Conservation (phyloP, 345 rosid genomes). For the Arabis alpina region DNA sequence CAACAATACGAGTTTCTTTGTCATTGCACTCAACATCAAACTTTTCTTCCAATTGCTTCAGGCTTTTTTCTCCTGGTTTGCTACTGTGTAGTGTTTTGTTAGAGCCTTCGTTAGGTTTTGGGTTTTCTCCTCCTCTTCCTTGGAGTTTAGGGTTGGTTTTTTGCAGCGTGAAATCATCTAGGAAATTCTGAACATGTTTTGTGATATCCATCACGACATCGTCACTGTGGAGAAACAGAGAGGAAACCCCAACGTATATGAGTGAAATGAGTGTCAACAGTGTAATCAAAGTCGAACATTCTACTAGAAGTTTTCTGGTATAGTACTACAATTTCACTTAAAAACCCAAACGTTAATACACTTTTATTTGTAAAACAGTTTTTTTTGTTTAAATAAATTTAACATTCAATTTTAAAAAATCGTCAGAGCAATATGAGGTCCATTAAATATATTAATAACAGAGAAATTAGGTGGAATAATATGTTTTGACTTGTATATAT, state of each 20-base stretch:
- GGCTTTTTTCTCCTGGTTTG: neutral
- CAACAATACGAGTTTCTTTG: conserved; percentile 3
- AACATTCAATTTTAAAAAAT: too few relatives aligned
- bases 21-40: neutral
- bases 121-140: neutral
- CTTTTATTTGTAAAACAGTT: too few relatives aligned
- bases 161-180: neutral
- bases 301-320: too few relatives aligned
- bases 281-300: neutral
- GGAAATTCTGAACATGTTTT: neutral
- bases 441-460: too few relatives aligned
- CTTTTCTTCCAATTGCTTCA: neutral
- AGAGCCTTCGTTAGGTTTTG: conserved; percentile 2
- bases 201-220: neutral
- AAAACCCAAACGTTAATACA: too few relatives aligned
- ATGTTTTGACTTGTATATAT: too few relatives aligned
- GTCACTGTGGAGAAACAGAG: conserved; percentile 5
- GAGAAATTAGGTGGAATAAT: too few relatives aligned
- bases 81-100: neutral
- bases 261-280: too few relatives aligned
- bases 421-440: too few relatives aligned
- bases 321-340: too few relatives aligned
- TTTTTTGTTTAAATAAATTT: too few relatives aligned
- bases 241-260: neutral
- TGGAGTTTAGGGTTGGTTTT: neutral